phyloP scores from a whole-genome alignment of 768 basidiomycete genomes.

The Pleurotus tuoliensis region DNA sequence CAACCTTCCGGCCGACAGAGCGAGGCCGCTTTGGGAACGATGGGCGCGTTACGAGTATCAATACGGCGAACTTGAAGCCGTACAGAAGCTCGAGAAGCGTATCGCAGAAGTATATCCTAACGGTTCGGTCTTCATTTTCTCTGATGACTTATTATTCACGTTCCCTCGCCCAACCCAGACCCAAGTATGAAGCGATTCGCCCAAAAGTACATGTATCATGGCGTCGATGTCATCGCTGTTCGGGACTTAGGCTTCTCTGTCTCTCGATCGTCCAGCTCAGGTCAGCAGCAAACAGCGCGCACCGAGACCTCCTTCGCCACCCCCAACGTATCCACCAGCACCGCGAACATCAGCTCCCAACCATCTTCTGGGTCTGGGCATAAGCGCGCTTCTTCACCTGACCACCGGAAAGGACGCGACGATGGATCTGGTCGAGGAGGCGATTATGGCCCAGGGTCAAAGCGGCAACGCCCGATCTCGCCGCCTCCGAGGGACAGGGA shows the following conservation, averaged over 20 bases:
- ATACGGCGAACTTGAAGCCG: conserved; percentile 86
- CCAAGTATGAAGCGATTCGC: conserved; percentile 90
- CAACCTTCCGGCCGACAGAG: conserved; percentile 73
- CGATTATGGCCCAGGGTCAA: conserved; percentile 30
- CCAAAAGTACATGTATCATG: conserved; percentile 77
- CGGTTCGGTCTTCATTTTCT: conserved; percentile 43
- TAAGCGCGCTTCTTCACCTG: conserved; percentile 37
- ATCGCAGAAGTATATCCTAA: conserved; percentile 85
- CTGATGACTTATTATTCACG: background rate
- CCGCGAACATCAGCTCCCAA: background rate
- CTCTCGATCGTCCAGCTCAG: conserved; percentile 22
- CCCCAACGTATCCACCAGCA: background rate
- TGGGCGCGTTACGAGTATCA: conserved; percentile 96
- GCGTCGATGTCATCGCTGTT: conserved; percentile 83
- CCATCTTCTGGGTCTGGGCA: conserved; percentile 8
- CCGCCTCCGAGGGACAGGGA: conserved; percentile 24
- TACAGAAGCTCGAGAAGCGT: conserved; percentile 85
- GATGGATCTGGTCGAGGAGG: conserved; percentile 16
- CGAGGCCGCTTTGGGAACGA: conserved; percentile 88
- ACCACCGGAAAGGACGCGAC: conserved; percentile 23
- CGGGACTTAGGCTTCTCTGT: conserved; percentile 83
- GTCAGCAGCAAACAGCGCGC: conserved; percentile 24
- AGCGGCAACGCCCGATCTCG: conserved; percentile 28
- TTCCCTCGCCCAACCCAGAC: conserved; percentile 40
- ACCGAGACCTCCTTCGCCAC: conserved; percentile 31